Base-by-base conservation (phyloP, 1,284 basidiomycete species). In the Cryptococcus hybrid region DNA sequence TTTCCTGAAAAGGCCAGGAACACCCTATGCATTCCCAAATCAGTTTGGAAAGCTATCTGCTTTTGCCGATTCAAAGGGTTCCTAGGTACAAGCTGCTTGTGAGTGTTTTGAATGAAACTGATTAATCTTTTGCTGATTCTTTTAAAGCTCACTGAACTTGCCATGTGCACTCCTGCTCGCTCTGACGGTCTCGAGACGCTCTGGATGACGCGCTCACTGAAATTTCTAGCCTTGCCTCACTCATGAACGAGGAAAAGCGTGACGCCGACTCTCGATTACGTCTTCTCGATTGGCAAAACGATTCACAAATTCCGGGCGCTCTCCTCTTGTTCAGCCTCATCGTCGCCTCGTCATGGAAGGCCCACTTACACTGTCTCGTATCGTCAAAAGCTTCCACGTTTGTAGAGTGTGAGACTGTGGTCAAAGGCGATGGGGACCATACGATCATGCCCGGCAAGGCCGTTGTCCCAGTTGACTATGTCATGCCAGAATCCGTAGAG, bases 221-320 rank as follows among this genome's bases (percentile, higher is more conserved):
- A 76, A 95, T 97, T 65, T 84, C 91, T 3, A 85, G 84, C 7
- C 79, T 97, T 51, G 92, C 93, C 6, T 90, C 86, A 54, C 89
- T 90, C 69, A 95, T 97, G 90, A 97, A 97, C 76, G 93, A 97
- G 79, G 90, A 92, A 63, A 96, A 96, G 78, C 86, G 93, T 13
- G 93, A 96, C 68, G 84, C 90, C 3, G 93, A 97, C 78, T 92
- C 90, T 4, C 83, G 94, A 38, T 84, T 87, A 40, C 89, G 90
- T 68, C 83, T 97, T 36, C 89, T 94, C 24, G 86, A 88, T 68
- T 79, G 96, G 96, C 95, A 99, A 80, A 87, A 52, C 84, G 91
- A 65, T 96, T 99, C 69, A 84, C 88, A 45, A 92, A 91, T 34
- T 88, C 86, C 68, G 96, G 96, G 75, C 90, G 92, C 3, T 94